Evolutionary conservation across 768 basidiomycete genomes (phyloP).

Genomic region (Boletus patriciae): DNA sequence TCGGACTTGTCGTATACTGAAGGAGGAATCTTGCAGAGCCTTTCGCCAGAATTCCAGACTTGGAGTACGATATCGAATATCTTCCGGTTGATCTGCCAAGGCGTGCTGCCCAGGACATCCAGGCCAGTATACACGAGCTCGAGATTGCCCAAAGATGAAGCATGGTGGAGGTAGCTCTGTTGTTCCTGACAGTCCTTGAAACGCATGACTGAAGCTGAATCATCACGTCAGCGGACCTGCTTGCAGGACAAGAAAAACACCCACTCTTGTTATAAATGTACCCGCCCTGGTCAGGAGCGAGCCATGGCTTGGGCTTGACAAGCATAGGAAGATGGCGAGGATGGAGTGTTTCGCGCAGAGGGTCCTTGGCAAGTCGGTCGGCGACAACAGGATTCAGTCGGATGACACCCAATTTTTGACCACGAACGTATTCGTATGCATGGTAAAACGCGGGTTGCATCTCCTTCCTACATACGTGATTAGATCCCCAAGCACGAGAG

Average conservation of each 20-base stretch:
- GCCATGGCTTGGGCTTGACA: constrained; percentile 86
- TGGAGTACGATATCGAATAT: constrained; percentile 73
- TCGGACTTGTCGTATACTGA: constrained; percentile 62
- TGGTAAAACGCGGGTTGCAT: constrained; percentile 89
- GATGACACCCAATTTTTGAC: constrained; percentile 90
- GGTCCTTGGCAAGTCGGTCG: constrained; percentile 75
- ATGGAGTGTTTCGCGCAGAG: constrained; percentile 68
- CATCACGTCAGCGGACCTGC: neutral
- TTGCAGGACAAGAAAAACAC: constrained; percentile 22
- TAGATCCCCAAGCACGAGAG: constrained; percentile 1
- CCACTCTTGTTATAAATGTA: constrained; percentile 78
- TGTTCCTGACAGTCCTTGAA: constrained; percentile 91
- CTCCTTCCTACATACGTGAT: constrained; percentile 52
- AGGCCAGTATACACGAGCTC: constrained; percentile 87
- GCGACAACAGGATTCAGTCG: constrained; percentile 80
- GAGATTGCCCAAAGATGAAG: constrained; percentile 70
- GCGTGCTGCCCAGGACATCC: constrained; percentile 85
- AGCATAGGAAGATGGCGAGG: constrained; percentile 97
- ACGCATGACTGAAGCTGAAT: constrained; percentile 75
- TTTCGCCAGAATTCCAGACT: constrained; percentile 86
- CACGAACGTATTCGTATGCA: constrained; percentile 90
- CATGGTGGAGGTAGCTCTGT: constrained; percentile 69
- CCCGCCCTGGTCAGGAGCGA: constrained; percentile 71
- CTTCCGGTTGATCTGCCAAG: constrained; percentile 83
- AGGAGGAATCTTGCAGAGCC: constrained; percentile 83